Evolutionary conservation across 1,139 yeast genomes (phyloP).

Genomic region (Saccharomyces hybrid): DNA sequence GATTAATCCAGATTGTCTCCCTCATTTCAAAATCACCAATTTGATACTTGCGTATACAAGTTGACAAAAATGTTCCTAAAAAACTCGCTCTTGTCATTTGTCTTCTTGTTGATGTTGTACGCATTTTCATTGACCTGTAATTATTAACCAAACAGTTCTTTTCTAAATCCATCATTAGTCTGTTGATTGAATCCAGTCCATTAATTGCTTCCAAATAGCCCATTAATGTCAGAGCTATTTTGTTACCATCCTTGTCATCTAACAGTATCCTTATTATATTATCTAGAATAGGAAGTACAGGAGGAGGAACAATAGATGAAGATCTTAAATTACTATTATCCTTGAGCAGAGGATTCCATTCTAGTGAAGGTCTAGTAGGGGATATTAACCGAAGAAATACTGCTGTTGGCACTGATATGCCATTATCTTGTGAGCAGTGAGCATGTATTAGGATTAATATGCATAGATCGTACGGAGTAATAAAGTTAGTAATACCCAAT

Average conservation of each 20-base stretch:
- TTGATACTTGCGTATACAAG: constrained; percentile 12
- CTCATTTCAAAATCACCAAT: constrained; percentile 20
- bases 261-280: constrained; percentile 2
- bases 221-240: constrained; percentile 2
- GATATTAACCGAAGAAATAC: constrained; percentile 16
- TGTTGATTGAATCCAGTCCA: constrained; percentile 3
- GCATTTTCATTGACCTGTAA: background rate
- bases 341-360: constrained; percentile 1
- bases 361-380: background rate
- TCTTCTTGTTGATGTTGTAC: constrained; percentile 1
- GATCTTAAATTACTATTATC: background rate
- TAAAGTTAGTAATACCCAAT: constrained; percentile 4
- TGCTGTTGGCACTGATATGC: constrained; percentile 8
- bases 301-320: background rate
- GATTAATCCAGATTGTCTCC: constrained; percentile 13
- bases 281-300: constrained; percentile 3
- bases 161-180: constrained; percentile 1
- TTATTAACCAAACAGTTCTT: constrained; percentile 1
- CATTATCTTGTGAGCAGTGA: constrained; percentile 11
- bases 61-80: constrained; percentile 15
- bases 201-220: constrained; percentile 2
- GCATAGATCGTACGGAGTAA: constrained; percentile 27
- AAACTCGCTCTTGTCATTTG: constrained; percentile 16
- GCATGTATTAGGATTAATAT: constrained; percentile 18
- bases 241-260: background rate